Evolutionary conservation across 306 rosid species (phyloP).

Genomic region (Dryas octopetala): DNA sequence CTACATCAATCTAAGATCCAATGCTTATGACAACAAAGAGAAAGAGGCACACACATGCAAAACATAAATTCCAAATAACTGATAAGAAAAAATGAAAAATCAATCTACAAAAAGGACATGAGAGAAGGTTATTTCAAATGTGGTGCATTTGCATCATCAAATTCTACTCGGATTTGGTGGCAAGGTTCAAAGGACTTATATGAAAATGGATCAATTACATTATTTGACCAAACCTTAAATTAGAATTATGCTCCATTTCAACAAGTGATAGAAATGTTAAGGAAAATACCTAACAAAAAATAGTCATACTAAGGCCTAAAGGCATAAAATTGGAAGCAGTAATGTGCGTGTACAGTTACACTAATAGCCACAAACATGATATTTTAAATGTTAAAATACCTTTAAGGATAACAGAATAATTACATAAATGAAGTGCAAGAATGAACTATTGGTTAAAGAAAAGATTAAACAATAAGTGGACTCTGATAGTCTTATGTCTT

Average conservation of each 20-base stretch:
- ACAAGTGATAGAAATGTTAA: neutral
- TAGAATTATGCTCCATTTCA: neutral
- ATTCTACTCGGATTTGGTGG: neutral
- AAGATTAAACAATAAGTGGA: neutral
- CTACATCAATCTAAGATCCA: slow-evolving; percentile 14
- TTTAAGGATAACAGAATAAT: neutral
- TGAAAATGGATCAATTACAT: neutral
- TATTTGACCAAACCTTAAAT: neutral
- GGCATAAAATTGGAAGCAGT: neutral
- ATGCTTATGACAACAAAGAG: neutral
- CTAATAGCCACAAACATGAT: neutral
- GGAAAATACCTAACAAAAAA: neutral
- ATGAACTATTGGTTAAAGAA: neutral
- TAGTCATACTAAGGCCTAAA: neutral
- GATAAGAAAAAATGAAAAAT: neutral
- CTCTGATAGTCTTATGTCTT: neutral
- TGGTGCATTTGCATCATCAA: neutral
- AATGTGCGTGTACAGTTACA: neutral
- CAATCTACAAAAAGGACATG: neutral
- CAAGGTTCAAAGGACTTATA: neutral
- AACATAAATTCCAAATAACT: neutral
- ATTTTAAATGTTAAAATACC: too few species aligned
- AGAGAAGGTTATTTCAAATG: neutral
- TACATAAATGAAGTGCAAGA: neutral
- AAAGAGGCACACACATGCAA: slow-evolving; percentile 8